These are phyloP conservation scores for Zygnema circumcarinatum DNA, from an alignment of 139 green algal species.

Conservation along the genomic window DNA sequence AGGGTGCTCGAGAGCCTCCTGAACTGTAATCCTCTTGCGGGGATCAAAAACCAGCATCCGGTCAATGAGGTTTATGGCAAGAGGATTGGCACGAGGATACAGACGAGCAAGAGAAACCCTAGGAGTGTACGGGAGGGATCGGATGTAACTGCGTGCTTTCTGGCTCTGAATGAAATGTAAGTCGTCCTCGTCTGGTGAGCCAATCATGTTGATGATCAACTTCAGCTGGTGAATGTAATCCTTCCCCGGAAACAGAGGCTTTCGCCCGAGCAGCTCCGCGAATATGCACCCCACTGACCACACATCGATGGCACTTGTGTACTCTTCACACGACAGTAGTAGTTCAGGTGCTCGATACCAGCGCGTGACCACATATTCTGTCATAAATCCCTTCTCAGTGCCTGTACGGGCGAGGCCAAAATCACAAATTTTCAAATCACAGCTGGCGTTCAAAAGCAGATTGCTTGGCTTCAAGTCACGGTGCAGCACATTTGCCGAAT, in stretches of 20 bases:
- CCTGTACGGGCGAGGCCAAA: constrained; percentile 71
- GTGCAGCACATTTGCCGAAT: constrained; percentile 71
- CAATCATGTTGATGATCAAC: constrained; percentile 71
- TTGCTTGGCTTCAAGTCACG: constrained; percentile 73
- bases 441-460: constrained; percentile 72
- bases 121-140: constrained; percentile 54
- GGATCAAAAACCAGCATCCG: constrained; percentile 73
- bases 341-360: constrained; percentile 75
- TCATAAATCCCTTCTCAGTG: constrained; percentile 70
- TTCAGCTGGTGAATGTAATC: constrained; percentile 78
- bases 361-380: constrained; percentile 74
- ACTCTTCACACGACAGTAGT: constrained; percentile 71
- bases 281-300: constrained; percentile 74
- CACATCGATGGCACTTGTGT: constrained; percentile 71
- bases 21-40: constrained; percentile 67
- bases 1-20: constrained; percentile 69
- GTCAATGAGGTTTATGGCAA: constrained; percentile 68
- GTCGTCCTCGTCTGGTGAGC: constrained; percentile 62
- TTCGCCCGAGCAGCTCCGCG: constrained; percentile 70
- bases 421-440: constrained; percentile 76
- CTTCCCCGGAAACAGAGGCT: constrained; percentile 71
- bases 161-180: constrained; percentile 65
- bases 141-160: constrained; percentile 70
- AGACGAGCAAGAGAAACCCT: constrained; percentile 57
- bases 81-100: constrained; percentile 63